These are phyloP conservation scores for Maudiozyma pseudohumilis DNA, from an alignment of 805 yeast genomes.

Conservation along the genomic window DNA sequence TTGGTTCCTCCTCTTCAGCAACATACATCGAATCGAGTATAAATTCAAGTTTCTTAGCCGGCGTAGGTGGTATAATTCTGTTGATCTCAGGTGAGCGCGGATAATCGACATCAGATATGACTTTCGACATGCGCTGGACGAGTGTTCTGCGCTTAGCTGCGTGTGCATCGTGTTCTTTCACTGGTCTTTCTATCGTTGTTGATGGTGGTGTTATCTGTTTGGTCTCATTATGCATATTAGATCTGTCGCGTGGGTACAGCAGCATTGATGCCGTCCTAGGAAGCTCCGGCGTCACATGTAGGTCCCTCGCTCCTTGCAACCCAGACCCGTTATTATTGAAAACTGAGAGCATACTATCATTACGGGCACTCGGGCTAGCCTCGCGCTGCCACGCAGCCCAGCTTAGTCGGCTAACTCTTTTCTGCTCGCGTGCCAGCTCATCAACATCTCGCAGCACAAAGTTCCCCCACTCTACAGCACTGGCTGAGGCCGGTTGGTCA, in stretches of 20 bases:
- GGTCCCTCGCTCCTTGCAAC: no score
- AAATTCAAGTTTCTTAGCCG: conserved; percentile 50
- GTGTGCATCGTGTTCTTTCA: conserved; percentile 10
- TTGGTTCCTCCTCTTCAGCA: conserved; percentile 9
- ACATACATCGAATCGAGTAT: conserved; percentile 25
- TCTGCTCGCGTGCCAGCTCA: conserved; percentile 9
- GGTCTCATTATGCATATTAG: conserved; percentile 6
- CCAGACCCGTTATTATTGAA: no score
- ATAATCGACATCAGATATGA: conserved; percentile 30
- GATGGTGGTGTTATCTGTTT: background rate
- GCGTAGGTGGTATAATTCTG: conserved; percentile 54
- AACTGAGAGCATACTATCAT: conserved; percentile 24
- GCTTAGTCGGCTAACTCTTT: conserved; percentile 23
- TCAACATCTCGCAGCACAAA: conserved; percentile 18
- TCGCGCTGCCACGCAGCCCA: conserved; percentile 22
- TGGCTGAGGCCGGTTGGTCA: conserved; percentile 10
- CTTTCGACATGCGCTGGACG: conserved; percentile 12
- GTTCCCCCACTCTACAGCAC: conserved; percentile 16
- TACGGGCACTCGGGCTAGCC: conserved; percentile 25
- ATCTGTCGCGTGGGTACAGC: conserved; percentile 23
- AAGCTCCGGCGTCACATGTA: no score
- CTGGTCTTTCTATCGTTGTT: background rate
- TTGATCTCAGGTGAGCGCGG: conserved; percentile 38
- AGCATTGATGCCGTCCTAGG: conserved; percentile 27
- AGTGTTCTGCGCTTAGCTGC: background rate